Conservation (phyloP, 345 rosid genomes). For the Euclidium syriacum region DNA sequence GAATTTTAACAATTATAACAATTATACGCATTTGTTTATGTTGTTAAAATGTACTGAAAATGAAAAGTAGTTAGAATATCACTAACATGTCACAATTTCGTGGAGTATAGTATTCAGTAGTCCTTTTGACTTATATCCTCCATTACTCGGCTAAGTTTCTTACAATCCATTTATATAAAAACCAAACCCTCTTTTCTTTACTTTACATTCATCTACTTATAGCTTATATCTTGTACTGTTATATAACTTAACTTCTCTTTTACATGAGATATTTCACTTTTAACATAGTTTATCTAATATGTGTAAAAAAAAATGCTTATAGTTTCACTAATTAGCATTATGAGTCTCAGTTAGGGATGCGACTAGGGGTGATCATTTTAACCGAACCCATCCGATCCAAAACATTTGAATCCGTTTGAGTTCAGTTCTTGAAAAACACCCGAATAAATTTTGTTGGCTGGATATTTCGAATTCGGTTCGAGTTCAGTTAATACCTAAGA, state of each 20-base stretch:
- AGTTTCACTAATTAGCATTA: background rate
- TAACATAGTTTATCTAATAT: background rate
- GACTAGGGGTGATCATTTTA: too few species aligned
- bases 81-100: background rate
- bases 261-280: background rate
- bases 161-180: background rate
- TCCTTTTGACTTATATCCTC: conserved; percentile 12
- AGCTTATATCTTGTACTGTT: background rate
- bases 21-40: conserved; percentile 5
- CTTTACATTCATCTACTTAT: conserved; percentile 1
- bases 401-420: too few species aligned
- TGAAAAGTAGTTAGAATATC: conserved; percentile 2
- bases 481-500: too few species aligned
- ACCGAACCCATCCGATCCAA: too few species aligned
- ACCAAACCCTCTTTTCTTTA: conserved; percentile 2
- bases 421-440: too few species aligned
- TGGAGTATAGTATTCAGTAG: conserved; percentile 6
- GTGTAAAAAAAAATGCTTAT: background rate
- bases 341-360: too few species aligned
- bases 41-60: background rate
- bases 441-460: too few species aligned
- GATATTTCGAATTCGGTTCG: too few species aligned
- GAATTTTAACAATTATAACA: too few species aligned
- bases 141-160: background rate
- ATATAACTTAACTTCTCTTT: background rate